Percentiles rank a stretch among this genome's conserved stretches.
Conservation (phyloP, 2,329 filamentous ascomycete genomes). For the Penicillium freii region DNA sequence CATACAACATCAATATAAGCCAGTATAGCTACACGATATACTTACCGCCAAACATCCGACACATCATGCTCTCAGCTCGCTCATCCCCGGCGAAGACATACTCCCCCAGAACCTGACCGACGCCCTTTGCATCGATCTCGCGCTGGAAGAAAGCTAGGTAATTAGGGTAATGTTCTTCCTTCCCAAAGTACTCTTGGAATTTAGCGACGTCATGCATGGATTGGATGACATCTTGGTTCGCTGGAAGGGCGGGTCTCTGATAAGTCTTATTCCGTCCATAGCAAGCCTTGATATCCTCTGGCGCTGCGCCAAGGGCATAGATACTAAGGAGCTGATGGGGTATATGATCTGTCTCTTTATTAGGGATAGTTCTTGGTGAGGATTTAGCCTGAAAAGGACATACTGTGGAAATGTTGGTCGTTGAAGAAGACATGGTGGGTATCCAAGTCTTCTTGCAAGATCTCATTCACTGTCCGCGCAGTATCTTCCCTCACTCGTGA, state of each 20-base stretch:
- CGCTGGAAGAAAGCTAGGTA: constrained; percentile 74
- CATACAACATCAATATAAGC: not conserved
- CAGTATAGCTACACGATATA: not conserved
- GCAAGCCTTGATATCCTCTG: constrained; percentile 58
- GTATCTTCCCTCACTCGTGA: constrained; percentile 54
- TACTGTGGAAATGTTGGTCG: constrained; percentile 66
- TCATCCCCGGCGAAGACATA: constrained; percentile 68
- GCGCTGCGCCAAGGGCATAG: constrained; percentile 69
- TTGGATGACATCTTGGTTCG: constrained; percentile 52
- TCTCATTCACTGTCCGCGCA: constrained; percentile 61
- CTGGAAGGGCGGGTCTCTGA: constrained; percentile 56
- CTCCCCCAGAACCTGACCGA: constrained; percentile 61
- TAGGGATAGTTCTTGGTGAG: not conserved
- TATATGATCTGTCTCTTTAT: constrained; percentile 62
- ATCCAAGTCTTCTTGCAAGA: constrained; percentile 74
- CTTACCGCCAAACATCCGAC: constrained; percentile 64
- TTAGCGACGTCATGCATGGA: constrained; percentile 57
- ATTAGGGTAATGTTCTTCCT: constrained; percentile 65
- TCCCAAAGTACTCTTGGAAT: constrained; percentile 62
- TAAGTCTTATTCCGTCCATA: constrained; percentile 67
- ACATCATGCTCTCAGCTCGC: constrained; percentile 65
- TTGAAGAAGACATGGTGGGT: constrained; percentile 81
- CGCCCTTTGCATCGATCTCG: constrained; percentile 66
- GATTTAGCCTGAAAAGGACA: not conserved
- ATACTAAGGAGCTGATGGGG: constrained; percentile 73